Base-by-base conservation (phyloP, 495 filamentous ascomycete species). In the Daldinia loculata region DNA sequence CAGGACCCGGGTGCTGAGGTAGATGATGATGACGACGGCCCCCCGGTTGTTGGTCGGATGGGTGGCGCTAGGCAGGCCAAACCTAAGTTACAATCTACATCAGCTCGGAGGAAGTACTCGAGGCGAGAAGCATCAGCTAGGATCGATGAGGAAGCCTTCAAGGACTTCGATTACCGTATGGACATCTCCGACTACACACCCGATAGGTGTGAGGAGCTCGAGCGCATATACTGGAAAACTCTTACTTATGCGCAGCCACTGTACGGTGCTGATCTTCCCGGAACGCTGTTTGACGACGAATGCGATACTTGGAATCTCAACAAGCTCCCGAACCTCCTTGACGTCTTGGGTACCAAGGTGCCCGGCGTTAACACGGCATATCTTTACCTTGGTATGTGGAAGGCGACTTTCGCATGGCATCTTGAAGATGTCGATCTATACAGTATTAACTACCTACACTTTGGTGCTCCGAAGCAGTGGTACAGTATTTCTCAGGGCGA, bases 361-460 rank as follows among this genome's bases (percentile, higher is more conserved):
- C 95, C 95, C 12, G 95, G 95, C 65, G 95, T 99, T 67, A 99
- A 99, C 75, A 98, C 96, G 4, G 95, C 95, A n/a, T 99, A 99
- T 78, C 85, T 99, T 11, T 99, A 99, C 69, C 84, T 98, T 48
- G 95, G 95, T 19, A 98, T 98, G 96, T 99, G 95, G 95, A 99
- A 98, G 76, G 95, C 95, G 19, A 98, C 95, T 2, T 99, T 99
- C 77, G 95, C 95, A 9, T 99, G 95, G 95, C 95, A 99, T 87
- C 82, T 99, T 41, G 95, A 99, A 76, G 95, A 99, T 81, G 94
- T 99, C 60, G 95, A 99, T 81, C 87, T 99, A 2, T 98, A 98
- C 86, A 98, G 94, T 81, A 99, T 99, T 84, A 99, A 99, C 82
- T 99, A 97, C 78, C 94, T 99, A 66, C 95, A 99, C 77, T 99